phyloP scores from a whole-genome alignment of 768 basidiomycete species.

The Rhizopogon roseolus region DNA sequence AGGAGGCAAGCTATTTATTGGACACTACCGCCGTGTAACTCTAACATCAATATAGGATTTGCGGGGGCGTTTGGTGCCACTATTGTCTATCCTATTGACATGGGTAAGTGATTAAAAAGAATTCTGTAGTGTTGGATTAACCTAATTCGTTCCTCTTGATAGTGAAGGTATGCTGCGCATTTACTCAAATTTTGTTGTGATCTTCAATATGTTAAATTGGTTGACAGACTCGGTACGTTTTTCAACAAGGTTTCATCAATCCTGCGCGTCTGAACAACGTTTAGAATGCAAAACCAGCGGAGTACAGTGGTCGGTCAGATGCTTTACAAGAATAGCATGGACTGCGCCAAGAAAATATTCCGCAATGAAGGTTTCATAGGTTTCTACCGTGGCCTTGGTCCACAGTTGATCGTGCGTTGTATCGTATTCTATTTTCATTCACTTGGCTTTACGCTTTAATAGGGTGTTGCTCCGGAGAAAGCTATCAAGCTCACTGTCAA shows the following conservation, averaged over 20 bases:
- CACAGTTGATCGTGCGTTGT: conserved; percentile 77
- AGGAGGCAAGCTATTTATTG: conserved; percentile 53
- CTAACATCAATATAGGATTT: conserved; percentile 48
- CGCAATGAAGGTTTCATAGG: conserved; percentile 90
- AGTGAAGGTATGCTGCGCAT: conserved; percentile 64
- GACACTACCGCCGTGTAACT: neutral
- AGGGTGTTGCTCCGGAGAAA: conserved; percentile 96
- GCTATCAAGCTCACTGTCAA: conserved; percentile 98
- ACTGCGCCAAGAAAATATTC: conserved; percentile 92
- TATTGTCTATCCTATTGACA: conserved; percentile 96
- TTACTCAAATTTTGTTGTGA: neutral
- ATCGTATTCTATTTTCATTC: neutral
- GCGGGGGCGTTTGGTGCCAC: conserved; percentile 95
- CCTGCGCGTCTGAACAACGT: conserved; percentile 1
- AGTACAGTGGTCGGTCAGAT: conserved; percentile 95
- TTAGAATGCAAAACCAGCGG: conserved; percentile 95
- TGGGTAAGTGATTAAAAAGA: conserved; percentile 55
- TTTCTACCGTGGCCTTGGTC: conserved; percentile 96
- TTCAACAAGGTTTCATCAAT: neutral
- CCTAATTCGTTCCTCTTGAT: conserved; percentile 8
- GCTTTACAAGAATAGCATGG: conserved; percentile 92
- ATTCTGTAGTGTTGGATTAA: neutral
- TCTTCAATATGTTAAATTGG: neutral
- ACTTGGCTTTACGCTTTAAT: conserved; percentile 6
- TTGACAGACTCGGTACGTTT: conserved; percentile 53